phyloP scores from a whole-genome alignment of 2,329 filamentous ascomycete species.

The Apiospora kogelbergensis region DNA sequence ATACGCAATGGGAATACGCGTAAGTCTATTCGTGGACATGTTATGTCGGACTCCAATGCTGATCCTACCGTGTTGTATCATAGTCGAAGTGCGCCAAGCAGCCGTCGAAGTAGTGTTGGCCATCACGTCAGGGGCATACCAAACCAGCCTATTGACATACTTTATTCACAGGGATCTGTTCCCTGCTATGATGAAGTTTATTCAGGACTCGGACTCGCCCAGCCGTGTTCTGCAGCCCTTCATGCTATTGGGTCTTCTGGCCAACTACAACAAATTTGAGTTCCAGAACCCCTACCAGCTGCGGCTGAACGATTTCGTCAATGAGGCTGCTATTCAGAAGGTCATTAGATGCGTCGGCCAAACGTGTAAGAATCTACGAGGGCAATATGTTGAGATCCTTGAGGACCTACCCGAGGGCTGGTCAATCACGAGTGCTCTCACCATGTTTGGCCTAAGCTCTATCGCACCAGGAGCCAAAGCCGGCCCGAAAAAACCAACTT shows the following conservation, averaged over 20 bases:
- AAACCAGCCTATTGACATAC: slow-evolving; percentile 91
- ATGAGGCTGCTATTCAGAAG: slow-evolving; percentile 81
- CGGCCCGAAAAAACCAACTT: slow-evolving; percentile 52
- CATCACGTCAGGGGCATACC: slow-evolving; percentile 89
- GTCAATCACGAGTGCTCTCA: slow-evolving; percentile 78
- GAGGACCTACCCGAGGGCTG: slow-evolving; percentile 90
- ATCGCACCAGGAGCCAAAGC: slow-evolving; percentile 69
- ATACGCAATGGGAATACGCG: slow-evolving; percentile 74
- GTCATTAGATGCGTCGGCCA: slow-evolving; percentile 75
- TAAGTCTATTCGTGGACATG: slow-evolving; percentile 42
- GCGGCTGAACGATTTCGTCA: slow-evolving; percentile 91
- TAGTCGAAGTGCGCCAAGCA: slow-evolving; percentile 74
- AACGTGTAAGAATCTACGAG: slow-evolving; percentile 66
- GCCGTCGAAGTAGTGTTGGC: slow-evolving; percentile 81
- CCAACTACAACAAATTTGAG: slow-evolving; percentile 99
- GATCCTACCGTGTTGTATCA: slow-evolving; percentile 17
- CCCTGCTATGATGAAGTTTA: slow-evolving; percentile 90
- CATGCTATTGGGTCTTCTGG: slow-evolving; percentile 78
- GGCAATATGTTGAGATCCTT: slow-evolving; percentile 80
- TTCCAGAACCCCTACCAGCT: slow-evolving; percentile 95
- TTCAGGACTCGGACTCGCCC: slow-evolving; percentile 73
- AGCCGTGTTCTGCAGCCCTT: slow-evolving; percentile 71
- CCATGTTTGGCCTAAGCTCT: slow-evolving; percentile 79
- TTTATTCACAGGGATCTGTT: slow-evolving; percentile 95
- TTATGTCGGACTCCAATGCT: neutral